Conservation (phyloP, 345 rosid species). For the Arabis alpina region DNA sequence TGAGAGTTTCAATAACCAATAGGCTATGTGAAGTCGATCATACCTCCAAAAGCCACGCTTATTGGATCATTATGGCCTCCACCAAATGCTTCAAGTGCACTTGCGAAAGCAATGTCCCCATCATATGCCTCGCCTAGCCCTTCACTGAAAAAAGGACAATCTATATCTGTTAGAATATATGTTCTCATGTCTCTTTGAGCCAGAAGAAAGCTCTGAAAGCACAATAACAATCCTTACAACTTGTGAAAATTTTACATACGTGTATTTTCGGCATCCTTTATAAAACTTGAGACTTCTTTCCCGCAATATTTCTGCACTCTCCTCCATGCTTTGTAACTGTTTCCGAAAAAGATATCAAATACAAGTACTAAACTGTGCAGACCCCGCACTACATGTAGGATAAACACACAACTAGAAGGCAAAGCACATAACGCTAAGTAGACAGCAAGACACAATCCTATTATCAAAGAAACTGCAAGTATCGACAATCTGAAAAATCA, state of each 20-base stretch:
- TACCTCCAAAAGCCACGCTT: constrained; percentile 99
- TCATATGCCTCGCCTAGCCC: constrained; percentile 98
- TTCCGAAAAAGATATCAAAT: constrained; percentile 31
- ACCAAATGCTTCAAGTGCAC: constrained; percentile 96
- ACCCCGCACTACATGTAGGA: neutral
- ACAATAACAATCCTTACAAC: neutral
- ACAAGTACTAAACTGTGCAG: neutral
- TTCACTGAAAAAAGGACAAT: constrained; percentile 64
- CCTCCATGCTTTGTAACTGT: constrained; percentile 94
- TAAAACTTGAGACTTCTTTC: constrained; percentile 94
- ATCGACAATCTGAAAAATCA: neutral
- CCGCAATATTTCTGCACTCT: constrained; percentile 76
- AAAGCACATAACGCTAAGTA: constrained; percentile 5
- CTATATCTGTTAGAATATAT: constrained; percentile 2
- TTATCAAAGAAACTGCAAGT: neutral
- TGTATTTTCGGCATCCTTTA: constrained; percentile 97
- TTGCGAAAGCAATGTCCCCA: constrained; percentile 94
- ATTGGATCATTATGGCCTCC: constrained; percentile 99
- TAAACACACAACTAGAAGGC: constrained; percentile 6
- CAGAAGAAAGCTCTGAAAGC: constrained; percentile 19
- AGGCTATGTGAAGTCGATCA: constrained; percentile 4
- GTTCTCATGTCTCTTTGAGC: constrained; percentile 11
- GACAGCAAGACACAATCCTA: neutral
- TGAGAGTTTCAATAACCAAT: constrained; percentile 2
- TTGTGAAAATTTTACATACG: constrained; percentile 54